Conservation (phyloP, 306 rosid species). For the Cicer bijugum region DNA sequence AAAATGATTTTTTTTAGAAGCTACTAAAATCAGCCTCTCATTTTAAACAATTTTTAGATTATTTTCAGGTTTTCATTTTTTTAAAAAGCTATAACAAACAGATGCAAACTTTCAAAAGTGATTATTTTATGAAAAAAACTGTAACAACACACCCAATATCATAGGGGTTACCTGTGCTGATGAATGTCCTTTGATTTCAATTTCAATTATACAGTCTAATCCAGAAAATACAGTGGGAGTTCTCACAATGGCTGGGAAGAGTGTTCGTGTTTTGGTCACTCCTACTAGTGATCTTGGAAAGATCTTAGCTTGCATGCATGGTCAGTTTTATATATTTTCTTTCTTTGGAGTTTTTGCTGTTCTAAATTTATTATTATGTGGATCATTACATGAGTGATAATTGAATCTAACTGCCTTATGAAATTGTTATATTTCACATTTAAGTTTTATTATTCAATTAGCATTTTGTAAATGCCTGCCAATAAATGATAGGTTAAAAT, state of each 20-base stretch:
- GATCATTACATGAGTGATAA: neutral
- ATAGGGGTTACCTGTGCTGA: conserved; percentile 29
- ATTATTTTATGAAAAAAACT: too few relatives aligned
- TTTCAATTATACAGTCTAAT: conserved; percentile 67
- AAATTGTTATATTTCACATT: conserved; percentile 20
- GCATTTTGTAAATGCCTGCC: neutral
- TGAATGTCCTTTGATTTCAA: conserved; percentile 35
- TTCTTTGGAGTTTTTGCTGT: neutral
- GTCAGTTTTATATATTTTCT: conserved; percentile 48
- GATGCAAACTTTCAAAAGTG: too few relatives aligned
- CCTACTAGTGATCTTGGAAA: conserved; percentile 97
- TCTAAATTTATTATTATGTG: conserved; percentile 5
- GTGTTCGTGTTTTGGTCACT: conserved; percentile 90
- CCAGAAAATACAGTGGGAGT: conserved; percentile 97
- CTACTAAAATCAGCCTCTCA: too few relatives aligned
- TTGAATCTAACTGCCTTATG: conserved; percentile 1
- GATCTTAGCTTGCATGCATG: conserved; percentile 94
- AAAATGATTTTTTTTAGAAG: too few relatives aligned
- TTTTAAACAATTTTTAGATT: too few relatives aligned
- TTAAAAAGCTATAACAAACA: too few relatives aligned
- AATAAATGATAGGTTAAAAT: neutral
- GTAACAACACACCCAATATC: too few relatives aligned
- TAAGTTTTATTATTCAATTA: neutral
- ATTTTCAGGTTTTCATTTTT: too few relatives aligned
- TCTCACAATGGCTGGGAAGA: conserved; percentile 96